phyloP scores from a whole-genome alignment of 2,329 filamentous ascomycete genomes.

The Lecanicillium sp. region DNA sequence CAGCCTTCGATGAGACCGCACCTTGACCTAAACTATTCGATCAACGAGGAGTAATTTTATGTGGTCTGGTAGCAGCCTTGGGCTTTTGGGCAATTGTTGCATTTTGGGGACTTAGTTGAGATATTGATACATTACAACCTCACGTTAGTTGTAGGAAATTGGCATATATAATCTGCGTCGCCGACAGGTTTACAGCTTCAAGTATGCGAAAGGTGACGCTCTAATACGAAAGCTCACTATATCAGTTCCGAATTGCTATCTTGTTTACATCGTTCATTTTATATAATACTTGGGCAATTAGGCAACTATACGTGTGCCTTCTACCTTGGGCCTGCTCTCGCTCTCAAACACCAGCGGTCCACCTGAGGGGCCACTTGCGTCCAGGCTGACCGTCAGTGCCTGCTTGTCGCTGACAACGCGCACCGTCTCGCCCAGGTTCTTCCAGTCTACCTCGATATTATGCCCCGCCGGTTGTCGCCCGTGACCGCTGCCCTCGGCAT shows the following conservation, averaged over 20 bases:
- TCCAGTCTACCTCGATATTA: conserved; percentile 71
- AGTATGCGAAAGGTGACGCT: no score
- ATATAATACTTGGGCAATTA: not conserved
- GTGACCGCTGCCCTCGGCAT: conserved; percentile 24
- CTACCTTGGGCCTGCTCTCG: conserved; percentile 30
- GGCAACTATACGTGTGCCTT: conserved; percentile 8
- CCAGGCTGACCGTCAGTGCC: conserved; percentile 67
- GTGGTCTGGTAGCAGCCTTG: not conserved
- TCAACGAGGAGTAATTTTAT: not conserved
- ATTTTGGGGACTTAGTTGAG: not conserved
- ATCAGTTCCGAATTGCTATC: no score
- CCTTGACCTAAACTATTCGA: not conserved
- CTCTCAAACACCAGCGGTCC: conserved; percentile 63
- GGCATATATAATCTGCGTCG: not conserved
- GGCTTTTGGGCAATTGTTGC: not conserved
- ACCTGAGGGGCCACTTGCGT: conserved; percentile 58
- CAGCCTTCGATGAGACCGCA: conserved; percentile 15
- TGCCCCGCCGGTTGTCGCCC: conserved; percentile 18
- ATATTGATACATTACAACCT: not conserved
- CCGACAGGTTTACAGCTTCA: not conserved
- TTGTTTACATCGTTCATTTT: no score
- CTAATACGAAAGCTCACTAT: not conserved
- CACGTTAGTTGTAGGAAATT: not conserved
- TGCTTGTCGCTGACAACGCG: conserved; percentile 65
- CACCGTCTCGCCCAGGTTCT: conserved; percentile 71